Conservation (phyloP, 129 eudicot species). For the Arctium lappa region DNA sequence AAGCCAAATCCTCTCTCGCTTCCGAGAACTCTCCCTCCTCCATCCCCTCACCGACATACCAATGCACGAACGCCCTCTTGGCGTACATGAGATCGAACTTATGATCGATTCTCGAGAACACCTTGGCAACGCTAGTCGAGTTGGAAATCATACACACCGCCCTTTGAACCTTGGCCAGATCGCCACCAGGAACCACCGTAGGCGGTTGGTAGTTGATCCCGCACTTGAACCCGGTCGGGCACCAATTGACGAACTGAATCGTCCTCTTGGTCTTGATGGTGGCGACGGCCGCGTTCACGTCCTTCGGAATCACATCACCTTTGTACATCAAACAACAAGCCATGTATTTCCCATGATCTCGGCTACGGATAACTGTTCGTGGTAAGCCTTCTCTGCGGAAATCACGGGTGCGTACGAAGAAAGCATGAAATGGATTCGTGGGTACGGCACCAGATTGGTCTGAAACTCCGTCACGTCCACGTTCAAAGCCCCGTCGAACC, state of each 20-base stretch:
- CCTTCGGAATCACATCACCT: conserved; percentile 74
- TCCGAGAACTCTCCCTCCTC: conserved; percentile 84
- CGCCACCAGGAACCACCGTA: conserved; percentile 80
- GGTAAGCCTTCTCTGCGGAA: conserved; percentile 71
- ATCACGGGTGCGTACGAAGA: conserved; percentile 72
- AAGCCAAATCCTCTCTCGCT: conserved; percentile 76
- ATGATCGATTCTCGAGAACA: conserved; percentile 74
- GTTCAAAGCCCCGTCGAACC: conserved; percentile 69
- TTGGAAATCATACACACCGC: conserved; percentile 79
- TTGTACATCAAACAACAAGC: conserved; percentile 79
- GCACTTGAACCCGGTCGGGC: conserved; percentile 82
- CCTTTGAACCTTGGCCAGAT: conserved; percentile 74
- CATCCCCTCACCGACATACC: conserved; percentile 89
- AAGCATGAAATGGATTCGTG: conserved; percentile 77
- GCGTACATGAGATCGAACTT: conserved; percentile 81
- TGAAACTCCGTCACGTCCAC: conserved; percentile 83
- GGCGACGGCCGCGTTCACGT: conserved; percentile 72
- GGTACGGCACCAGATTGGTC: conserved; percentile 76
- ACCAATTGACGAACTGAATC: conserved; percentile 82
- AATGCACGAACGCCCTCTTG: conserved; percentile 71
- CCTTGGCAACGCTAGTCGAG: conserved; percentile 90
- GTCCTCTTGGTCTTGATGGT: conserved; percentile 76
- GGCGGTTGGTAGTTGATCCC: conserved; percentile 83
- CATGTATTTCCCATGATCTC: conserved; percentile 79
- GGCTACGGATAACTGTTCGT: conserved; percentile 72